Evolutionary conservation across 345 rosid species (phyloP).

Genomic region (Hevea brasiliensis): DNA sequence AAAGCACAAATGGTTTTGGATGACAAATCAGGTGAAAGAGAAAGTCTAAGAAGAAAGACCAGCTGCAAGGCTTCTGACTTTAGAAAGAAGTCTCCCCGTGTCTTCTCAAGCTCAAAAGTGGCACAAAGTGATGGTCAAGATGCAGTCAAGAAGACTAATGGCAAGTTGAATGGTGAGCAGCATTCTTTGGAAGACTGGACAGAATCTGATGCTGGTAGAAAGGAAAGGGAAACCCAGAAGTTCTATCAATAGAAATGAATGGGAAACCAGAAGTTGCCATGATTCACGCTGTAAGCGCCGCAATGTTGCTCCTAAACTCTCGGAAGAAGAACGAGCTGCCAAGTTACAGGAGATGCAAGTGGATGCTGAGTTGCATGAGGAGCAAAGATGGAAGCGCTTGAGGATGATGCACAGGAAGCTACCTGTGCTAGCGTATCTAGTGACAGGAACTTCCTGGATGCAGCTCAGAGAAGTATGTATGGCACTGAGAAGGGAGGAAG

Average conservation of each 20-base stretch:
- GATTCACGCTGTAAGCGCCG: slow-evolving; percentile 41
- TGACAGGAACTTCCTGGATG: slow-evolving; percentile 82
- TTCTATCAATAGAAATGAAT: slow-evolving; percentile 7
- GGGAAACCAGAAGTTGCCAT: slow-evolving; percentile 14
- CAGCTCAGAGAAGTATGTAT: slow-evolving; percentile 71
- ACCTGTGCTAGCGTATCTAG: slow-evolving; percentile 32
- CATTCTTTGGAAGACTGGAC: slow-evolving; percentile 26
- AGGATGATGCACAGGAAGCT: slow-evolving; percentile 70
- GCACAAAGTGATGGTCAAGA: slow-evolving; percentile 29
- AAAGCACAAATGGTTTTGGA: slow-evolving; percentile 33
- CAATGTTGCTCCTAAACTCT: slow-evolving; percentile 52
- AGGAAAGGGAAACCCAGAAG: slow-evolving; percentile 10
- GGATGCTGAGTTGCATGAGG: slow-evolving; percentile 89
- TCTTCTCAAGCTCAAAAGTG: slow-evolving; percentile 24
- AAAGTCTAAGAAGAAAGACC: slow-evolving; percentile 32
- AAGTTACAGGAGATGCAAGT: slow-evolving; percentile 73
- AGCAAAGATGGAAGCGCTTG: slow-evolving; percentile 87
- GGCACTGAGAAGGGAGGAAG: slow-evolving; percentile 93
- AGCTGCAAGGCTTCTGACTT: slow-evolving; percentile 28
- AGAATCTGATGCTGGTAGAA: slow-evolving; percentile 22
- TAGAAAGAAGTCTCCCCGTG: slow-evolving; percentile 33
- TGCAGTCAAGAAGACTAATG: slow-evolving; percentile 33
- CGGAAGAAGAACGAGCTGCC: slow-evolving; percentile 87
- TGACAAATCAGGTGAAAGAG: slow-evolving; percentile 49
- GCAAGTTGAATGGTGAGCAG: slow-evolving; percentile 37